phyloP scores from a whole-genome alignment of 2,329 filamentous ascomycete species.

The Aspergillus brunneoviolaceus region DNA sequence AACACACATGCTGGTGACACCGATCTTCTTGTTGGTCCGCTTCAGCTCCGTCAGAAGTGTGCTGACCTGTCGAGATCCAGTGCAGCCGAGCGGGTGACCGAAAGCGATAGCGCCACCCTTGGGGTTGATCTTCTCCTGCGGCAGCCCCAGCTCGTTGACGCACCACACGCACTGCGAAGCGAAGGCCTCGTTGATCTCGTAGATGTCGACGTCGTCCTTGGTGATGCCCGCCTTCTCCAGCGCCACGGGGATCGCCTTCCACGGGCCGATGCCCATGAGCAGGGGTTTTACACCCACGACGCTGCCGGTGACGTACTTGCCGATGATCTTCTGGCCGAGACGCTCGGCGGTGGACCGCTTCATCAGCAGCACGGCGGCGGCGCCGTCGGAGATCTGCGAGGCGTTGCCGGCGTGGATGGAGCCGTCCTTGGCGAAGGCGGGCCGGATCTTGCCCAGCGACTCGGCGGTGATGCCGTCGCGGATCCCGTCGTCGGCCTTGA shows the following conservation, averaged over 20 bases:
- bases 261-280: conserved; percentile 94
- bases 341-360: conserved; percentile 85
- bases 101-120: conserved; percentile 97
- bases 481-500: conserved; percentile 83
- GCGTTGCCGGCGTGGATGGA: conserved; percentile 96
- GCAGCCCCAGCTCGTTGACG: conserved; percentile 80
- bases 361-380: conserved; percentile 93
- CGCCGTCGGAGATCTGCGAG: conserved; percentile 91
- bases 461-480: conserved; percentile 82
- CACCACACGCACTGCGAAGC: conserved; percentile 94
- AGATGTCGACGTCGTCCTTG: conserved; percentile 92
- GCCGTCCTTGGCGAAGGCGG: conserved; percentile 88
- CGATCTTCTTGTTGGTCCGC: conserved; percentile 79
- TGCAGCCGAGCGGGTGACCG: conserved; percentile 91
- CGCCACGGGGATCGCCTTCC: conserved; percentile 91
- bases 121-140: conserved; percentile 87
- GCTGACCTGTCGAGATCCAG: conserved; percentile 88
- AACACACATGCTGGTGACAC: conserved; percentile 93
- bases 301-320: conserved; percentile 85
- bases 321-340: conserved; percentile 83
- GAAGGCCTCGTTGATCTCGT: conserved; percentile 99
- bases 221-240: conserved; percentile 82
- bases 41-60: conserved; percentile 88
- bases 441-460: conserved; percentile 83
- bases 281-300: conserved; percentile 87